Evolutionary conservation across 345 rosid species (phyloP).

Genomic region (Populus simonii): DNA sequence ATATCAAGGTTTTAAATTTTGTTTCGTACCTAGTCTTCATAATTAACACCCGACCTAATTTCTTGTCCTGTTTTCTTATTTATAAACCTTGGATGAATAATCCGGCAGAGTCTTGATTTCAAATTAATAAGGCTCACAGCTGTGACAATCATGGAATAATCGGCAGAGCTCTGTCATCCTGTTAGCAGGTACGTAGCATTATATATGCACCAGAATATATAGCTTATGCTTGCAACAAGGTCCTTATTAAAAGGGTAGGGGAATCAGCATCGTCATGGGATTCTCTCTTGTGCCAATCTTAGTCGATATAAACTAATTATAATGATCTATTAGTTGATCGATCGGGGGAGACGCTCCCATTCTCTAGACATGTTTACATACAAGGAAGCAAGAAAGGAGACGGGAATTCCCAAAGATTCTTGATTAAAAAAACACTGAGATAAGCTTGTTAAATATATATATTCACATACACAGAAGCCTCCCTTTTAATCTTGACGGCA

Average conservation of each 20-base stretch:
- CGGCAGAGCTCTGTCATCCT: too few species aligned
- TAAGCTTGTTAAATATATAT: background rate
- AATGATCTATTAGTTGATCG: background rate
- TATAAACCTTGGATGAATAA: background rate
- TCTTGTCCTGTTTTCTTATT: background rate
- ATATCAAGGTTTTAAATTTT: background rate
- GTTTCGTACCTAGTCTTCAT: background rate
- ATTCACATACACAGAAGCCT: background rate
- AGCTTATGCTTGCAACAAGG: background rate
- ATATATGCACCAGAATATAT: background rate
- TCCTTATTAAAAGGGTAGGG: constrained; percentile 15
- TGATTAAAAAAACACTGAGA: background rate
- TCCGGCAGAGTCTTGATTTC: background rate
- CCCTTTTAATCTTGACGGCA: background rate
- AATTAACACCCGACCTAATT: background rate
- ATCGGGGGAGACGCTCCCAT: constrained; percentile 14
- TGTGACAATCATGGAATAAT: background rate
- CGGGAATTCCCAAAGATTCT: constrained; percentile 48
- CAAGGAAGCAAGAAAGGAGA: constrained; percentile 37
- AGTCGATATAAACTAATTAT: background rate
- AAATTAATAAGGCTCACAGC: background rate
- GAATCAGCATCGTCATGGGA: constrained; percentile 12
- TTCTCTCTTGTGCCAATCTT: constrained; percentile 12
- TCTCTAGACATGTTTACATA: constrained; percentile 45
- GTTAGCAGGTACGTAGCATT: background rate